Evolutionary conservation across 768 basidiomycete species (phyloP).

Genomic region (Hericium alpestre): DNA sequence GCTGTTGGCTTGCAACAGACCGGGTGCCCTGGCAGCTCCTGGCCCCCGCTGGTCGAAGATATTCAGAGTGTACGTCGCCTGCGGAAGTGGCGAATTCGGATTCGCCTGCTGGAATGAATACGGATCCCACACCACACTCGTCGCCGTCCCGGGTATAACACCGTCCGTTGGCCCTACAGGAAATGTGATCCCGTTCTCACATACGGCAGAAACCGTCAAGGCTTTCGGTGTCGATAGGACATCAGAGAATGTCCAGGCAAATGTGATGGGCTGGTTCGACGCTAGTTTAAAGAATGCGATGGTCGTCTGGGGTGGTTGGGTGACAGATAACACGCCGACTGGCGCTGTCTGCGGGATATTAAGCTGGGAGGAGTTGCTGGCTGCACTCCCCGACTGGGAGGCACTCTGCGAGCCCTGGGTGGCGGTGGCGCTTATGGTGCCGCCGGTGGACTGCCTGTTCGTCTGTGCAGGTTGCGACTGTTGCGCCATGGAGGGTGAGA

Average conservation of each 20-base stretch:
- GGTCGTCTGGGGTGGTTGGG: conserved; percentile 70
- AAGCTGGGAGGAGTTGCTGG: neutral
- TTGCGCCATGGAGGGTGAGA: too few species aligned
- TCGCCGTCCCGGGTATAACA: conserved; percentile 59
- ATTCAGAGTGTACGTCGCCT: conserved; percentile 65
- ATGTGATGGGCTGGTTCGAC: conserved; percentile 59
- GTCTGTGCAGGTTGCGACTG: too few species aligned
- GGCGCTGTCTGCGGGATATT: conserved; percentile 41
- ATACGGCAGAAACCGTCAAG: conserved; percentile 73
- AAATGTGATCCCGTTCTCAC: conserved; percentile 84
- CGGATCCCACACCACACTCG: conserved; percentile 70
- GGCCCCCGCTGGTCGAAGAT: conserved; percentile 79
- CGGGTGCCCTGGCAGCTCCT: conserved; percentile 44
- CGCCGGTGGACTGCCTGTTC: too few species aligned
- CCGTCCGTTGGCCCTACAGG: conserved; percentile 74
- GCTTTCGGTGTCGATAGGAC: conserved; percentile 59
- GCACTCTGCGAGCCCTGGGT: neutral
- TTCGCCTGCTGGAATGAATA: conserved; percentile 59
- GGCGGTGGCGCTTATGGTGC: too few species aligned
- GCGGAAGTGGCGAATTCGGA: conserved; percentile 58
- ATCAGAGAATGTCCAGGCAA: conserved; percentile 83
- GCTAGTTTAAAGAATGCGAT: conserved; percentile 89
- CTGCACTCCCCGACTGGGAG: neutral
- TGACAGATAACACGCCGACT: conserved; percentile 60
- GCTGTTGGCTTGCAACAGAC: conserved; percentile 59